Base-by-base conservation (phyloP, 768 basidiomycete genomes). In the Tulasnella sp. region DNA sequence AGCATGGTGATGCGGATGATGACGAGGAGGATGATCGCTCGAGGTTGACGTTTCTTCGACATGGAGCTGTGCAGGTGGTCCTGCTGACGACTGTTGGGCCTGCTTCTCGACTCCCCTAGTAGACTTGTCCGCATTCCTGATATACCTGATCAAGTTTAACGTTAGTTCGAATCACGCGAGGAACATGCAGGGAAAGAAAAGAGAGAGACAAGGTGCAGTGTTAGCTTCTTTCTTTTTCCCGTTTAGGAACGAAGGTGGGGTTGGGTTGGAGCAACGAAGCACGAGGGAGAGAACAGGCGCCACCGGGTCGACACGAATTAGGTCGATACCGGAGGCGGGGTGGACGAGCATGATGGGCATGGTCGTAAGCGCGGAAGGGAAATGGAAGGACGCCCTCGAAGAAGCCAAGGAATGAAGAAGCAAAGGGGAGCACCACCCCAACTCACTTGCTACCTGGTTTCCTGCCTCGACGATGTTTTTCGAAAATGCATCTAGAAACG, bases 391-490 rank as follows among this genome's bases (percentile, higher is more conserved):
- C 40, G 7, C 40, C 44, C 52, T 32, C 32, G 9, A 29, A 16
- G 40, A 40, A 16, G n/a, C n/a, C n/a, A 32, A 59, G 52, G n/a
- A n/a, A 59, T 12, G 26, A 4, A 19, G 52, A 59, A 9, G 52
- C 5, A 29, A 32, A 59, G 4, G 19, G 42, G 39, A 19, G 29
- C 41, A n/a, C n/a, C n/a, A n/a, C n/a, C 14, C n/a, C 42, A 62
- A 80, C 83, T 32, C 79, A 94, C 92, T 94, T 94, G 81, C 92
- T 93, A 76, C 92, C 92, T 19, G 92, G 92, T 77, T 94, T 94
- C 72, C 92, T 87, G 52, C 92, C 92, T 39, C 92, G 88, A 69
- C 92, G 86, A 80, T 94, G 92, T 79, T 94, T 94, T 82, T 94
- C 92, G 76, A 94, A 94, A 39, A 92, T 75, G 77, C 92, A 93